phyloP scores from a whole-genome alignment of 2,329 filamentous ascomycete species.

The Arthrinium puccinioides region DNA sequence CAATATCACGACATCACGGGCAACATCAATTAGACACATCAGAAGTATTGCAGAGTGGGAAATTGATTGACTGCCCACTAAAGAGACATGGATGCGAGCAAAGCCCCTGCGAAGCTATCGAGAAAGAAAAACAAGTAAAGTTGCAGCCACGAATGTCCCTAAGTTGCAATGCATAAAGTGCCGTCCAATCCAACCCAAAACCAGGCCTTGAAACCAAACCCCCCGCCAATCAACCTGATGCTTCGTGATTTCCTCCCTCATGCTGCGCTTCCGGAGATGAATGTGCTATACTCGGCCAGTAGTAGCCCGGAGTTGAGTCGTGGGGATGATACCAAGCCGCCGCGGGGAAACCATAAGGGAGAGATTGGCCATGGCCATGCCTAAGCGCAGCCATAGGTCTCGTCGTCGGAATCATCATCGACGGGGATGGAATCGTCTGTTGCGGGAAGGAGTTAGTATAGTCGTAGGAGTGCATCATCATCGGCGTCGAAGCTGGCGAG shows the following conservation, averaged over 20 bases:
- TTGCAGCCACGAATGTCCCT: no score
- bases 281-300: conserved; percentile 6
- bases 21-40: no score
- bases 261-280: conserved; percentile 4
- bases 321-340: conserved; percentile 11
- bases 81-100: no score
- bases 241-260: background rate
- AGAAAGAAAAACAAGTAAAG: no score
- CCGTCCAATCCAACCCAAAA: no score
- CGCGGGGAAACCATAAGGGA: conserved; percentile 15
- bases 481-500: conserved; percentile 10
- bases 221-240: background rate
- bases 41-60: no score
- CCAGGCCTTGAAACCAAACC: no score
- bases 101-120: no score
- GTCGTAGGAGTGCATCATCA: conserved; percentile 16
- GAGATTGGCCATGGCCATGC: conserved; percentile 6
- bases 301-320: background rate
- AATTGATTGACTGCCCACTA: no score
- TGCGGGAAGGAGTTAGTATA: conserved; percentile 20
- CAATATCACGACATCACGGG: no score
- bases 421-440: conserved; percentile 11
- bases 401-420: conserved; percentile 5
- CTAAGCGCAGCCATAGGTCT: conserved; percentile 8
- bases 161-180: no score